Evolutionary conservation across 352 stramenopile species (phyloP).

Genomic region (Plasmopara viticola): DNA sequence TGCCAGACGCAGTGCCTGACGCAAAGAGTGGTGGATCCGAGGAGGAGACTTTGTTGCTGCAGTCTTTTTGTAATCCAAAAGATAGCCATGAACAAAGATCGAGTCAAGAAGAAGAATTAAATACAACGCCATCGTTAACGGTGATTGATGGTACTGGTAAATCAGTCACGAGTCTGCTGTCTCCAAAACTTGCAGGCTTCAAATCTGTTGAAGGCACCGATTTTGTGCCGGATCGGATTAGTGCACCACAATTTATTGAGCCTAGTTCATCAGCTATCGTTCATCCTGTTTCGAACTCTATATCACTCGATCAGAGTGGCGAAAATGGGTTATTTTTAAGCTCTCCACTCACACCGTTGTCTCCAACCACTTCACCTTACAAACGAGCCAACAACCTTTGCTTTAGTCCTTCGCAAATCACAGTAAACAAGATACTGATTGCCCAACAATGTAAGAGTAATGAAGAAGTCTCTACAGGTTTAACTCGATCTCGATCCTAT

Average conservation of each 20-base stretch:
- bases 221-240: slow-evolving; percentile 7
- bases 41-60: slow-evolving; percentile 5
- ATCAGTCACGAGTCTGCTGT: slow-evolving; percentile 9
- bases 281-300: slow-evolving; percentile 23
- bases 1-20: slow-evolving; percentile 10
- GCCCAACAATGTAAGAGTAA: slow-evolving; percentile 8
- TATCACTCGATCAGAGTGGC: slow-evolving; percentile 11
- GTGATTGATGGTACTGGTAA: slow-evolving; percentile 14
- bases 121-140: slow-evolving; percentile 16
- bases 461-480: slow-evolving; percentile 7
- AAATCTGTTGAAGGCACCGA: slow-evolving; percentile 10
- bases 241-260: slow-evolving; percentile 3
- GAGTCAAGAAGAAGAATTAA: slow-evolving; percentile 11
- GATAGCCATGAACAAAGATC: too few relatives aligned
- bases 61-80: too few relatives aligned
- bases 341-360: slow-evolving; percentile 13
- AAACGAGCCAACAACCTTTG: slow-evolving; percentile 42
- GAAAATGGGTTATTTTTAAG: slow-evolving; percentile 9
- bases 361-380: slow-evolving; percentile 26
- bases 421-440: slow-evolving; percentile 13
- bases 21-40: slow-evolving; percentile 1
- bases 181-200: slow-evolving; percentile 16
- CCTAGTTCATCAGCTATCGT: slow-evolving; percentile 15
- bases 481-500: slow-evolving; percentile 22
- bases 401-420: slow-evolving; percentile 6